Evolutionary conservation across 495 filamentous ascomycete species (phyloP), one percentile per base, ranked within the genome.

Genomic region (Halenospora varia): DNA sequence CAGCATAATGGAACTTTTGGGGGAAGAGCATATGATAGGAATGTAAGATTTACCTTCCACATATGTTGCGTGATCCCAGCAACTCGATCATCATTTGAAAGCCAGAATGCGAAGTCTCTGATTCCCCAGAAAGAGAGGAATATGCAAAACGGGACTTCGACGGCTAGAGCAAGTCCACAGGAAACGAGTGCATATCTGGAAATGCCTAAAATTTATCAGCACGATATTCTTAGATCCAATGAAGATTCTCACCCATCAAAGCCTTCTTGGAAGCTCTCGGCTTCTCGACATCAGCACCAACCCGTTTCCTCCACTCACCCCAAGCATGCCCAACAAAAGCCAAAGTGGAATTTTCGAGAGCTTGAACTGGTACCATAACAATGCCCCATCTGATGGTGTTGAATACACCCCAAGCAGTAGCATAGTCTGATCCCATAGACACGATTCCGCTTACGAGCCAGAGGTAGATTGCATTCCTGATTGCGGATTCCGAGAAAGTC

Each of bases 341-440:
- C 2, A 85, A 72, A 1, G 82, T 71, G 0, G 86, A 84, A 8
- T 82, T 80, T 63, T 91, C 86, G 9, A 90, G 66, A 0, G 86
- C 74, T 54, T 82, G 78, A 0, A 89, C 87, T 0, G 87, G 86
- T 1, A 90, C 85, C 88, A 89, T 91, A 25, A 89, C 74, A 2
- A 91, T 70, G 1, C 88, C 86, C 87, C 86, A 90, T n/a, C 87
- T 78, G 57, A 91, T 88, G 0, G 86, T 89, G 57, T 80, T 88
- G 72, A 91, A 90, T 39, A 89, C 73, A 13, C 85, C 82, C 87
- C 86, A 90, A 1, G 87, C 86, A 2, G 87, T 89, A 1, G 84
- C 83, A 68, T 89, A 90, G 23, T 81, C 75, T 0, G 70, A 62
- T 2, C 86, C 85, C 56, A 90, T 71, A 0, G 75, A 62, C 0